Evolutionary conservation across 176 grass and related monocot species (phyloP).

Genomic region (Raddia distichophylla): DNA sequence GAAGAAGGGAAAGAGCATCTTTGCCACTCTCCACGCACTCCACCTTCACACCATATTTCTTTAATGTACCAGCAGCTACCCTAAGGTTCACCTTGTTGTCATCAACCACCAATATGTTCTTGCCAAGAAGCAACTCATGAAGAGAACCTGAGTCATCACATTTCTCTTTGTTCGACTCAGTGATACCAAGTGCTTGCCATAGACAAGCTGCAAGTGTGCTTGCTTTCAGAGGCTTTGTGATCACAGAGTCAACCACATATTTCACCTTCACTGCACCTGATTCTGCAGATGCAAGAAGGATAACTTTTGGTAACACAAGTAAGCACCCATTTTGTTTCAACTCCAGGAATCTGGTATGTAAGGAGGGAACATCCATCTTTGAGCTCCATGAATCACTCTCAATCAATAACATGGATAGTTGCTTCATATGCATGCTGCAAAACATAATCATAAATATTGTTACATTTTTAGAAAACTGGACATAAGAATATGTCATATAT

Average conservation of each 20-base stretch:
- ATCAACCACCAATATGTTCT: conserved; percentile 97
- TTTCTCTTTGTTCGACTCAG: conserved; percentile 56
- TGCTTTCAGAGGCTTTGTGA: conserved; percentile 89
- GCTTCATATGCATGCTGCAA: conserved; percentile 47
- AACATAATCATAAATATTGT: neutral
- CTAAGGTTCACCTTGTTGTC: conserved; percentile 96
- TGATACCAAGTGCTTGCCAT: conserved; percentile 81
- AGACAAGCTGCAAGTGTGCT: conserved; percentile 78
- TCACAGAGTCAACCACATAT: conserved; percentile 64
- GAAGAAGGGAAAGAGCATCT: conserved; percentile 81
- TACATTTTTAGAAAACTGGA: neutral
- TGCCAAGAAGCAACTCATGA: conserved; percentile 65
- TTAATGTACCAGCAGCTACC: conserved; percentile 86
- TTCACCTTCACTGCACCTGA: conserved; percentile 46
- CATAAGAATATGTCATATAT: neutral
- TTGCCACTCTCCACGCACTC: conserved; percentile 88
- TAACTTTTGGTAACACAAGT: conserved; percentile 48
- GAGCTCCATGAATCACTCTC: conserved; percentile 72
- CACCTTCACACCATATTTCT: conserved; percentile 88
- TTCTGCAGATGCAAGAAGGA: conserved; percentile 74
- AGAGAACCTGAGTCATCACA: conserved; percentile 53
- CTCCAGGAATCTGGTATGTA: conserved; percentile 54
- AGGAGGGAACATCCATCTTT: conserved; percentile 57
- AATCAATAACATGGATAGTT: conserved; percentile 67
- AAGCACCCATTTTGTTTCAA: conserved; percentile 49